These are phyloP conservation scores for Pleurotus giganteus DNA, from an alignment of 768 basidiomycete genomes.

Conservation along the genomic window DNA sequence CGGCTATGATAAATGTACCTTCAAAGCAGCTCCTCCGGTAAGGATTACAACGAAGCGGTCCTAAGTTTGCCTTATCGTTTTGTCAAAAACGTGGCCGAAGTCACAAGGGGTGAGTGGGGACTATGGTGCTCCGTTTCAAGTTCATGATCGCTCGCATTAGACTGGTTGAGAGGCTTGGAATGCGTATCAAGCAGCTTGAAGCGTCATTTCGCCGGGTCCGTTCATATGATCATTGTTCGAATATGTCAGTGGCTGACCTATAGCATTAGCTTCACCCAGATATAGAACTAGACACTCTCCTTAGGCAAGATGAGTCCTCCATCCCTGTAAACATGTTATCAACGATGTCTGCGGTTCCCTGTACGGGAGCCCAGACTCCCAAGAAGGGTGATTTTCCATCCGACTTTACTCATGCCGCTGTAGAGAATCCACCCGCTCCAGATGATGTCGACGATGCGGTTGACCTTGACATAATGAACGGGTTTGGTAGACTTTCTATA, in stretches of 20 bases:
- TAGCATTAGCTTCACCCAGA: constrained; percentile 48
- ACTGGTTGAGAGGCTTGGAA: constrained; percentile 63
- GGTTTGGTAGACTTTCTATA: constrained; percentile 34
- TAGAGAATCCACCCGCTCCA: background rate
- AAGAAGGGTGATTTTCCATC: background rate
- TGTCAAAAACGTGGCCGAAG: constrained; percentile 53
- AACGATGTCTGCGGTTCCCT: background rate
- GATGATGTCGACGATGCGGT: constrained; percentile 28
- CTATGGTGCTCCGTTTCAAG: background rate
- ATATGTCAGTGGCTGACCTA: background rate
- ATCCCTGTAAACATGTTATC: background rate
- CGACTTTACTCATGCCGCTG: background rate
- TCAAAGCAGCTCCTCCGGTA: constrained; percentile 66
- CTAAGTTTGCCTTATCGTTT: background rate
- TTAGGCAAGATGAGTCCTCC: background rate
- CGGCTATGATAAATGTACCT: too few relatives aligned
- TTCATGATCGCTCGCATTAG: constrained; percentile 41
- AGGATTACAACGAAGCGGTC: constrained; percentile 18
- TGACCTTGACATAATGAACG: constrained; percentile 25
- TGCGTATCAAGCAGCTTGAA: constrained; percentile 63
- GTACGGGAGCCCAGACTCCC: background rate
- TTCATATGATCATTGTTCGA: background rate
- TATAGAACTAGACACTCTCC: constrained; percentile 44
- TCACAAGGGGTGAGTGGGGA: constrained; percentile 52
- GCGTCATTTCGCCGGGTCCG: constrained; percentile 51